Evolutionary conservation across 2,329 filamentous ascomycete species (phyloP), one percentile per base, ranked within the genome.

Genomic region (Colletotrichum musicola): DNA sequence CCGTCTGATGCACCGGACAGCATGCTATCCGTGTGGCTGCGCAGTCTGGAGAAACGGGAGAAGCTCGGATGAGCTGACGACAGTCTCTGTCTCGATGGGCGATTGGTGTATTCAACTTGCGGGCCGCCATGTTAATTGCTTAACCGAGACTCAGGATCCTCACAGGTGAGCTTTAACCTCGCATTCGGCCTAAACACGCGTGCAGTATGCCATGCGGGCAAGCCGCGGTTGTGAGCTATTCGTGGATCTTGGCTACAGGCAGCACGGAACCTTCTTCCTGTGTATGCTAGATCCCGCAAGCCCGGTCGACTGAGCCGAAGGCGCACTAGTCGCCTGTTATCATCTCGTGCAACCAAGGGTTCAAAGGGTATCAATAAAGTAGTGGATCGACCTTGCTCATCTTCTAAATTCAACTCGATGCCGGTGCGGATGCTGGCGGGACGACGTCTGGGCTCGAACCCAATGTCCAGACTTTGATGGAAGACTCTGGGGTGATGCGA

Each of bases 391-490:
- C 4, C 9, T 20, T 20, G 44, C 16, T 18, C 16, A n/a, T 47
- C 16, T 49, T 14, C n/a, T 22, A 7, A 49, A 18, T 22, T 20
- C 18, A 49, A 18, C 20, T 18, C n/a, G 44, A 13, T 49, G n/a
- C 46, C n/a, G 44, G 16, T 46, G 13, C 46, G 18, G 46, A 49
- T 22, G 46, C 6, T 49, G 7, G 46, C 20, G 18, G 46, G 20
- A 12, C 46, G n/a, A 13, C n/a, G 6, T 49, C 46, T 10, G 40
- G 13, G 12, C 49, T 30, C 5, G 20, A 30, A 12, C 12, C 49
- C 22, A 62, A 38, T 1, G 57, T 66, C 72, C 72, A 73, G 18
- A 73, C 58, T 27, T 67, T 71, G 49, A 73, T 22, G 27, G 62
- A 53, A 13, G 65, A 67, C 16, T 73, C 72, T 1, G 35, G 1